These are phyloP conservation scores for Plasmodium adleri DNA, from an alignment of 169 alveolate species.

Conservation along the genomic window DNA sequence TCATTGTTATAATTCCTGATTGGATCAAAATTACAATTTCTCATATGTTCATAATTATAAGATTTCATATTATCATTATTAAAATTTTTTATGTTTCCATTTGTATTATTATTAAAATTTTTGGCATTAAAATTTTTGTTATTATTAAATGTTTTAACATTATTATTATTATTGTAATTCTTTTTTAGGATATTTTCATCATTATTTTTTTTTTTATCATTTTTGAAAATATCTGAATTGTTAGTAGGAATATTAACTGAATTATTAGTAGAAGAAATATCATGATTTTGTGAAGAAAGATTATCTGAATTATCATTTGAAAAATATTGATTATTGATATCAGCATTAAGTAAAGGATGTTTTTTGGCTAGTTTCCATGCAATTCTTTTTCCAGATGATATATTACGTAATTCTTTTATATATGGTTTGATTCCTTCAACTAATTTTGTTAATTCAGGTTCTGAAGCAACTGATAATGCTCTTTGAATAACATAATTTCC, in stretches of 20 bases:
- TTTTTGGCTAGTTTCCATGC: conserved; percentile 85
- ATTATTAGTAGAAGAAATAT: neutral
- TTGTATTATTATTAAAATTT: neutral
- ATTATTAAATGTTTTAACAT: neutral
- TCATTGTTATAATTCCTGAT: no score
- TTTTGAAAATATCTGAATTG: neutral
- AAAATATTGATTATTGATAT: conserved; percentile 14
- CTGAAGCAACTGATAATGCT: conserved; percentile 84
- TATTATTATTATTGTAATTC: neutral
- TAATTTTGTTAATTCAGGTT: conserved; percentile 78
- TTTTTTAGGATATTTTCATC: neutral
- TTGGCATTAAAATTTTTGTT: neutral
- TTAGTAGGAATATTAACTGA: neutral
- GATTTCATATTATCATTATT: neutral
- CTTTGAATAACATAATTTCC: conserved; percentile 90
- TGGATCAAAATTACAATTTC: no score
- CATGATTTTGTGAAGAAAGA: neutral
- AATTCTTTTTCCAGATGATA: conserved; percentile 86
- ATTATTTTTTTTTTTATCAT: conserved; percentile 11
- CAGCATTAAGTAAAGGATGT: conserved; percentile 42
- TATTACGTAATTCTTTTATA: conserved; percentile 81
- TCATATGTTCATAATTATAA: no score
- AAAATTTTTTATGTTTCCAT: conserved; percentile 3
- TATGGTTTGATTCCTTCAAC: conserved; percentile 84
- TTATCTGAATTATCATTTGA: neutral